Evolutionary conservation across 2,329 filamentous ascomycete genomes (phyloP), one percentile per base, ranked within the genome.

Genomic region (Penicillium sp.): DNA sequence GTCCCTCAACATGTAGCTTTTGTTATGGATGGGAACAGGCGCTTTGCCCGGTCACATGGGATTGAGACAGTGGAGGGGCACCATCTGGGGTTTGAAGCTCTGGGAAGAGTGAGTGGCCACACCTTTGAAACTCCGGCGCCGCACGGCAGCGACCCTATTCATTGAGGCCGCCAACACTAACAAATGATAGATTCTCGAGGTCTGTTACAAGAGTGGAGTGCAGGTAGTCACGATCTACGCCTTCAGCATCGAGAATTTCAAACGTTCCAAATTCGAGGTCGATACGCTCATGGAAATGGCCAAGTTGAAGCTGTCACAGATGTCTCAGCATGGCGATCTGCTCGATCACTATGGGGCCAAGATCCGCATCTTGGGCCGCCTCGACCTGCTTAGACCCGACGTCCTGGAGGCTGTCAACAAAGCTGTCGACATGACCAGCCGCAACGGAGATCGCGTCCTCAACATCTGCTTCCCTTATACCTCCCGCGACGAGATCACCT

Each of bases 391-490:
- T 48, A 87, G 88, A 56, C 82, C 84, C 27, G 93, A 99, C 62
- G 92, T 99, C 16, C 75, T 95, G 43, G 86, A 90, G 60, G 89
- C 91, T 2, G 87, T 97, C 36, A 89, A 96, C 64, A 84, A 81
- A 58, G 91, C 92, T 6, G 87, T 91, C 27, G 83, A 89, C 33
- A 81, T 93, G 77, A 99, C 93, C 18, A 88, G 85, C 66, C 79
- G 88, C 63, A 97, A 99, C 69, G 87, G 85, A 55, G 84, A 86
- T 52, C 82, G 83, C 35, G 79, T 87, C 27, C 76, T 99, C 43
- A 99, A 99, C 67, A 90, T 99, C 55, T 99, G 93, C 75, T 97
- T 97, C 64, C 93, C 93, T 0, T 99, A 99, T 66, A 97, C 93
- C 0, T 95, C 91, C 4, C 82, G 93, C 56, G 90, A 95, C 64